These are phyloP conservation scores for Sophora flavescens DNA, from an alignment of 306 rosid species.

Conservation along the genomic window DNA sequence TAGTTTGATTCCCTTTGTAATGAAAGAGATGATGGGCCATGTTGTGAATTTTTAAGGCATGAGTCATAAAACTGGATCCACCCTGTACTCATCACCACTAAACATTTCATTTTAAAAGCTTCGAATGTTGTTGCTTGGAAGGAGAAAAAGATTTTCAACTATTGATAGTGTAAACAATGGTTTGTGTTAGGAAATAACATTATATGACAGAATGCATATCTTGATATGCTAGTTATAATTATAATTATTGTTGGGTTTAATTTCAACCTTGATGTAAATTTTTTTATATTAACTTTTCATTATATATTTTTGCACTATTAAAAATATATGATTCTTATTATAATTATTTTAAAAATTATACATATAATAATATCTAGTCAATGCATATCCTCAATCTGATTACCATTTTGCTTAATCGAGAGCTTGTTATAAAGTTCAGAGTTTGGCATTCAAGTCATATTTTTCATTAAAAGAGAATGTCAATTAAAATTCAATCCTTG, in stretches of 20 bases:
- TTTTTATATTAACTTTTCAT: too few species aligned
- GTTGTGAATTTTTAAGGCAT: conserved; percentile 20
- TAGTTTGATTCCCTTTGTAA: neutral
- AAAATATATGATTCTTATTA: too few species aligned
- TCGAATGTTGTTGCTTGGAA: neutral
- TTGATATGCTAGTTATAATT: neutral
- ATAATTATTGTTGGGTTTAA: neutral
- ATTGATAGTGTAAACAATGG: neutral
- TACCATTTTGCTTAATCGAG: neutral
- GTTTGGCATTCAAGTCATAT: neutral
- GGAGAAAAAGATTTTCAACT: neutral
- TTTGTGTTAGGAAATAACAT: neutral
- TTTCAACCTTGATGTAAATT: too few species aligned
- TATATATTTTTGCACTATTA: too few species aligned
- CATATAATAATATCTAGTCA: too few species aligned
- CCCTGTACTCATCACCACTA: neutral
- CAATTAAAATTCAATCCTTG: neutral
- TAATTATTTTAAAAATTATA: too few species aligned
- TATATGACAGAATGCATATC: neutral
- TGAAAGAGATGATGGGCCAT: neutral
- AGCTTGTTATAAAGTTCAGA: conserved; percentile 1
- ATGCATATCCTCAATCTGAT: too few species aligned
- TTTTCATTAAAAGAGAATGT: neutral
- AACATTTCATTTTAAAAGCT: neutral
- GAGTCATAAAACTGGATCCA: neutral